These are phyloP conservation scores for Colletotrichum sansevieriae DNA, from an alignment of 2,329 filamentous ascomycete species.

Conservation along the genomic window DNA sequence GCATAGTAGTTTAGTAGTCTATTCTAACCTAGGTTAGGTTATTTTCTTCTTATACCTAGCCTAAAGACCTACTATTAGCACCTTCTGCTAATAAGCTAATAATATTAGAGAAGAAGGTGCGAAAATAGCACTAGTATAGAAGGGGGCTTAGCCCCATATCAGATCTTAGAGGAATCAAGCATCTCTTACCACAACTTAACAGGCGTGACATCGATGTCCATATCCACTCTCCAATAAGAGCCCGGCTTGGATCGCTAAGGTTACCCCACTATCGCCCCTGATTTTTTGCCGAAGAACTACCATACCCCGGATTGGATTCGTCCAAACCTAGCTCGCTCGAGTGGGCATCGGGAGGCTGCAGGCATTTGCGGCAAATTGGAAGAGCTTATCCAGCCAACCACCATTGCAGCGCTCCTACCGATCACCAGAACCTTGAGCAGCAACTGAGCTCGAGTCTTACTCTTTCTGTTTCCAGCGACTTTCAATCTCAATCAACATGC, in stretches of 20 bases:
- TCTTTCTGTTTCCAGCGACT: not conserved
- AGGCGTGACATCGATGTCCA: slow-evolving; percentile 19
- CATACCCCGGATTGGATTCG: slow-evolving; percentile 37
- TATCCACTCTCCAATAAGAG: not conserved
- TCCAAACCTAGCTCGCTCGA: slow-evolving; percentile 33
- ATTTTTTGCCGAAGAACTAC: slow-evolving; percentile 36
- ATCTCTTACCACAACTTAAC: too few species aligned
- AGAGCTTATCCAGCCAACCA: slow-evolving; percentile 36
- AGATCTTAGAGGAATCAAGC: too few species aligned
- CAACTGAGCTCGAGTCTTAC: not conserved
- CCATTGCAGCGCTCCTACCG: too few species aligned
- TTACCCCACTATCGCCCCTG: not conserved
- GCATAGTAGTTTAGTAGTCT: too few species aligned
- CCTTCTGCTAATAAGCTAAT: too few species aligned
- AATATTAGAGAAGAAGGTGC: too few species aligned
- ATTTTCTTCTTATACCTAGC: too few species aligned
- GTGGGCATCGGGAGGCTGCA: slow-evolving; percentile 21
- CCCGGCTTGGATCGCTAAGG: not conserved
- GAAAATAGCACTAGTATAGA: too few species aligned
- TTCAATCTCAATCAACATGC: not conserved
- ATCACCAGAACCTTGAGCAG: slow-evolving; percentile 20
- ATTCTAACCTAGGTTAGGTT: too few species aligned
- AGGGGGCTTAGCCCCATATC: too few species aligned
- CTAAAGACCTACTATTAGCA: too few species aligned
- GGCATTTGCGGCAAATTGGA: slow-evolving; percentile 25